Evolutionary conservation across 2,329 filamentous ascomycete genomes (phyloP), one percentile per base, ranked within the genome.

Genomic region (Eutypella sp.): DNA sequence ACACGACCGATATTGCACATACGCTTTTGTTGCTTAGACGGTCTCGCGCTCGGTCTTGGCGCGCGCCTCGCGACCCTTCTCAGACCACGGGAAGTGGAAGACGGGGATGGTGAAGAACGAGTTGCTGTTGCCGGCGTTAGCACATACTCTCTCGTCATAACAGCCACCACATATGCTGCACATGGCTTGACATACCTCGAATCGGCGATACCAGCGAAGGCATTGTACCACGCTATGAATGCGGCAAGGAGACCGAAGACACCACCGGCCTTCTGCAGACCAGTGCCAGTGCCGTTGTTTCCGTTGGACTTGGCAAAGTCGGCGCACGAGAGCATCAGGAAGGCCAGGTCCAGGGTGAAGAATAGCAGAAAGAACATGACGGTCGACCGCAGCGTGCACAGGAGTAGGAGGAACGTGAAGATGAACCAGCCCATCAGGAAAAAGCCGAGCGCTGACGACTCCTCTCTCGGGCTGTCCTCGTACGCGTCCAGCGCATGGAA

Each of bases 31-130:
- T n/a, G n/a, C 39, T 56, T 60, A 67, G 36, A 54, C 63, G 24
- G 51, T 61, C 45, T 62, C 60, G 43, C 71, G 72, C 33, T 74
- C 71, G 45, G 67, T 69, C 73, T 85, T 74, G 52, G 60, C 57
- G 50, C 83, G 78, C 49, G 64, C 66, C 66, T 82, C 76, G 51
- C 78, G 79, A 44, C 81, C 87, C 70, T 85, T 86, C 59, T 87
- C 85, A 31, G 87, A 92, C 92, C 92, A 96, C 44, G 91, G 92
- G 77, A 96, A 95, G 76, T 96, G 90, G 59, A 87, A 84, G 52
- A 96, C 90, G 42, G 91, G 92, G 51, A 95, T 82, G 67, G 93
- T 77, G 76, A 96, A 93, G 82, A 96, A 96, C 23, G 79, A 84
- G 70, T 84, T 84, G 74, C 89, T 93, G 60, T 49, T 44, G 42